Evolutionary conservation across 2,329 filamentous ascomycete genomes (phyloP).

Genomic region (Pestalotiopsis sp.): DNA sequence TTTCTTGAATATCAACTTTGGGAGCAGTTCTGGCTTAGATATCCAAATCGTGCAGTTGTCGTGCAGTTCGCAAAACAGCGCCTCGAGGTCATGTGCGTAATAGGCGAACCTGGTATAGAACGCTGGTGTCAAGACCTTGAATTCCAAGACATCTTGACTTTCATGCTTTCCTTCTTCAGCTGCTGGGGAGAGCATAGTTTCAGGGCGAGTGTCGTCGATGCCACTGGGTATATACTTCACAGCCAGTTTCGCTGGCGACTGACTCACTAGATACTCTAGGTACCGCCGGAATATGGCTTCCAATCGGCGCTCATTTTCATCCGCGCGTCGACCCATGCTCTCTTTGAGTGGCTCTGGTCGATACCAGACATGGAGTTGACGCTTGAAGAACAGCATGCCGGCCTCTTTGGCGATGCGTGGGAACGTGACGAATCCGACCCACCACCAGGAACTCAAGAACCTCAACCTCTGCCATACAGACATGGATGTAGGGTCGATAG

Average conservation of each 20-base stretch:
- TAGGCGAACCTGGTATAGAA: conserved; percentile 71
- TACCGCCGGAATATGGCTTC: conserved; percentile 53
- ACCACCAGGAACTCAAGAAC: conserved; percentile 64
- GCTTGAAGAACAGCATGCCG: conserved; percentile 55
- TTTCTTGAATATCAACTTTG: conserved; percentile 45
- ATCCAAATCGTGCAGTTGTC: conserved; percentile 63
- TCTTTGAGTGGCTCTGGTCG: conserved; percentile 63
- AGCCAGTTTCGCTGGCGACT: conserved; percentile 44
- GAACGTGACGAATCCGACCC: conserved; percentile 68
- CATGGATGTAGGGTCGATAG: conserved; percentile 54
- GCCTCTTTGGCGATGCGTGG: conserved; percentile 69
- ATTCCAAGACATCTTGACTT: conserved; percentile 45
- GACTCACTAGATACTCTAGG: conserved; percentile 51
- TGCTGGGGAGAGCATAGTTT: conserved; percentile 33
- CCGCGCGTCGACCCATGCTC: conserved; percentile 58
- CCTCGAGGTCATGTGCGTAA: conserved; percentile 65
- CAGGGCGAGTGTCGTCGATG: conserved; percentile 37
- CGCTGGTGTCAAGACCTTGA: conserved; percentile 63
- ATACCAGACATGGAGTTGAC: conserved; percentile 65
- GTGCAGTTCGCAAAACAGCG: conserved; percentile 61
- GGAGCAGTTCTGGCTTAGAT: conserved; percentile 56
- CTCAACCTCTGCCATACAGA: conserved; percentile 40
- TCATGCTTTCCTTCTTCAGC: conserved; percentile 32
- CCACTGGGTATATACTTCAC: conserved; percentile 60
- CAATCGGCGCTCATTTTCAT: conserved; percentile 48